These are phyloP conservation scores for Biscogniauxia sp. DNA, from an alignment of 2,329 filamentous ascomycete genomes.

Conservation along the genomic window DNA sequence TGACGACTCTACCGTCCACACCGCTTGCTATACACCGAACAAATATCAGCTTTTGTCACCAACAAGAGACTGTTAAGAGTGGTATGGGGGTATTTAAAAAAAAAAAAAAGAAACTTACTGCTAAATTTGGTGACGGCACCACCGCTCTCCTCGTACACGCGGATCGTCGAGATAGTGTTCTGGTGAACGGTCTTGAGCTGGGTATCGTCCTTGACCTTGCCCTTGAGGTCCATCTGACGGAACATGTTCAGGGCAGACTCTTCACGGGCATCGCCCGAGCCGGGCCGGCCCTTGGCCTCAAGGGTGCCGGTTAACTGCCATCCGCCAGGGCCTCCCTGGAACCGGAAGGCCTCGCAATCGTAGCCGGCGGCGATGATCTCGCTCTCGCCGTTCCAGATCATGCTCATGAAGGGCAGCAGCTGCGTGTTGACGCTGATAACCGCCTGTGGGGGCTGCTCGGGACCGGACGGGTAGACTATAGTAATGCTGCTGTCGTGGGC, in stretches of 20 bases:
- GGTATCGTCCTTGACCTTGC: slow-evolving; percentile 86
- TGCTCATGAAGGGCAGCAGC: slow-evolving; percentile 84
- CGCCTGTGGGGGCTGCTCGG: slow-evolving; percentile 87
- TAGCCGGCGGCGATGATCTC: slow-evolving; percentile 96
- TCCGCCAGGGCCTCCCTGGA: slow-evolving; percentile 72
- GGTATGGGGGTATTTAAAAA: slow-evolving; percentile 13
- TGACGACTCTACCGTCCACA: slow-evolving; percentile 77
- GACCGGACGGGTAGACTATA: slow-evolving; percentile 87
- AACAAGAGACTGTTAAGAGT: slow-evolving; percentile 8
- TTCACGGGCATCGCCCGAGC: slow-evolving; percentile 65
- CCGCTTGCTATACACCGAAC: slow-evolving; percentile 61
- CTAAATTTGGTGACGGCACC: slow-evolving; percentile 75
- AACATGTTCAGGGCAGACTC: slow-evolving; percentile 98
- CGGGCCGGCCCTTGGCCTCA: slow-evolving; percentile 67
- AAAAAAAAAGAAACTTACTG: slow-evolving; percentile 70
- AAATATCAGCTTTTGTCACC: slow-evolving; percentile 24
- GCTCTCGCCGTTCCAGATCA: slow-evolving; percentile 87
- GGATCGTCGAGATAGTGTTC: slow-evolving; percentile 87
- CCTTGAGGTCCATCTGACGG: slow-evolving; percentile 96
- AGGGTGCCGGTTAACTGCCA: slow-evolving; percentile 84
- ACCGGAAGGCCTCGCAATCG: slow-evolving; percentile 85
- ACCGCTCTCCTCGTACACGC: slow-evolving; percentile 67
- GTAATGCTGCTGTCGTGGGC: slow-evolving; percentile 96
- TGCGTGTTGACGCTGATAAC: slow-evolving; percentile 88
- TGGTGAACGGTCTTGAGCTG: slow-evolving; percentile 95